Conservation (phyloP, 352 stramenopile genomes). For the Globisporangium solare region DNA sequence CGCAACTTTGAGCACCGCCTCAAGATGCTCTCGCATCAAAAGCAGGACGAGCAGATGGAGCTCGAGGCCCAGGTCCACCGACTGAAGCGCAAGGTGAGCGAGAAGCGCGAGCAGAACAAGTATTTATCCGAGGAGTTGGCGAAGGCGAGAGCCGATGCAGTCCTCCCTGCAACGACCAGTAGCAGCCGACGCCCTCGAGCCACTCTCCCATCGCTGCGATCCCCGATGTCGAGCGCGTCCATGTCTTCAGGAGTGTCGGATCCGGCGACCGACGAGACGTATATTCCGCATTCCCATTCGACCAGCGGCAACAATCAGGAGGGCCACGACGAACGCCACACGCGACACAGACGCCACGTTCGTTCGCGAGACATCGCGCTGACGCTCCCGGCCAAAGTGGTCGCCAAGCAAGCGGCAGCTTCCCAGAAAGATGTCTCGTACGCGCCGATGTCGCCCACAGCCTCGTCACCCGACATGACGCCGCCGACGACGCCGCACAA, state of each 20-base stretch:
- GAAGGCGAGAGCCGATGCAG: not conserved
- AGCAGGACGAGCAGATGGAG: slow-evolving; percentile 28
- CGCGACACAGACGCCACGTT: slow-evolving; percentile 16
- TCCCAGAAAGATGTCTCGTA: slow-evolving; percentile 17
- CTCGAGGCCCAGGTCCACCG: slow-evolving; percentile 30
- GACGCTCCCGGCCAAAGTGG: slow-evolving; percentile 15
- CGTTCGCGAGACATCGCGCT: slow-evolving; percentile 26
- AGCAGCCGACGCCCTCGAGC: not conserved
- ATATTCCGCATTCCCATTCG: slow-evolving; percentile 17
- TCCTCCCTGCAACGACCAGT: slow-evolving; percentile 1
- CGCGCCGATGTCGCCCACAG: slow-evolving; percentile 46
- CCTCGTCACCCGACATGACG: slow-evolving; percentile 47
- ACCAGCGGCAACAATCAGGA: slow-evolving; percentile 8
- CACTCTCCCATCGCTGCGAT: not conserved
- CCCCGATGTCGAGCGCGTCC: slow-evolving; percentile 8
- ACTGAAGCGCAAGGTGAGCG: slow-evolving; percentile 41
- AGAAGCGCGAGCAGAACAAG: slow-evolving; percentile 56
- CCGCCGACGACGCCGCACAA: slow-evolving; percentile 28
- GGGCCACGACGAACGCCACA: slow-evolving; percentile 10
- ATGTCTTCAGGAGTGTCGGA: slow-evolving; percentile 10
- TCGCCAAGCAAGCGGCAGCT: not conserved
- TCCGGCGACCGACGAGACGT: slow-evolving; percentile 6
- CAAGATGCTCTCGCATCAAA: slow-evolving; percentile 35
- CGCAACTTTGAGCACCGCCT: slow-evolving; percentile 51
- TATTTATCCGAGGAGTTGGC: slow-evolving; percentile 31